Percentiles rank a stretch among this genome's conserved stretches.
Evolutionary conservation across 805 yeast species (phyloP).

Genomic region (Candida berthetii): DNA sequence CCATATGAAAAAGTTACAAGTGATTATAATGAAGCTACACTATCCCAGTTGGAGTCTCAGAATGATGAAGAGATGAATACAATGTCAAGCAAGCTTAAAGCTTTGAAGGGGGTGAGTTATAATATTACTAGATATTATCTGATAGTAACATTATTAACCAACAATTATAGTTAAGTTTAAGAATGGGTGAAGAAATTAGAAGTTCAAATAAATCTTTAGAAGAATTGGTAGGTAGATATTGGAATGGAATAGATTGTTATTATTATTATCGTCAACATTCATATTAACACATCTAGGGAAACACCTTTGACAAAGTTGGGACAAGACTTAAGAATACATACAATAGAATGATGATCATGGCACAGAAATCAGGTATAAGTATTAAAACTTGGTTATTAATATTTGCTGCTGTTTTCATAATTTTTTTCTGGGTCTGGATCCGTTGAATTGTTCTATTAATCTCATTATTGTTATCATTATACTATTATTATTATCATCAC

Average conservation of each 20-base stretch:
- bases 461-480: neutral
- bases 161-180: constrained; percentile 31
- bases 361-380: constrained; percentile 56
- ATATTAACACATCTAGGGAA: constrained; percentile 19
- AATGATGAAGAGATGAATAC: constrained; percentile 51
- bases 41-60: constrained; percentile 62
- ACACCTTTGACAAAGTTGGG: constrained; percentile 41
- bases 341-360: constrained; percentile 56
- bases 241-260: neutral
- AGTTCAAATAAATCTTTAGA: constrained; percentile 41
- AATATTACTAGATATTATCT: neutral
- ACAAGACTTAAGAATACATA: constrained; percentile 44
- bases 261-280: neutral
- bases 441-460: constrained; percentile 1
- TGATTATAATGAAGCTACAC: constrained; percentile 43
- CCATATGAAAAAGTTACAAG: constrained; percentile 32
- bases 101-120: constrained; percentile 40
- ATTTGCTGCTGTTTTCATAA: constrained; percentile 38
- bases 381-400: constrained; percentile 55
- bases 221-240: constrained; percentile 20
- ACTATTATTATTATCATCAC: too few relatives aligned
- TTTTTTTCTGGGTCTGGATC: constrained; percentile 47
- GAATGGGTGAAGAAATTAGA: constrained; percentile 62
- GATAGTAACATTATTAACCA: neutral
- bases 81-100: constrained; percentile 47